phyloP scores from a whole-genome alignment of 805 yeast species.

The Lachancea fermentati region DNA sequence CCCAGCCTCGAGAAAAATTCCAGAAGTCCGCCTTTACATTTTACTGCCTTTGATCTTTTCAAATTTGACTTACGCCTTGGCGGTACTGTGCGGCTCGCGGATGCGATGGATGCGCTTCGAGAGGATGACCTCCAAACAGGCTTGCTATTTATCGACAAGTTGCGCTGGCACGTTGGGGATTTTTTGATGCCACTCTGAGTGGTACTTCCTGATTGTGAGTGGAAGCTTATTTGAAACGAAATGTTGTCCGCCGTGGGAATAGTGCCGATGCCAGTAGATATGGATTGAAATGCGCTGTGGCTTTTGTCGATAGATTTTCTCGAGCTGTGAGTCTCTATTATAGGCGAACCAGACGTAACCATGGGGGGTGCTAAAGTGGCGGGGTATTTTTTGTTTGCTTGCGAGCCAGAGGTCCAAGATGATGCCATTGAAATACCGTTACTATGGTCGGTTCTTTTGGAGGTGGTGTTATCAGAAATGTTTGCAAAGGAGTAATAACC shows the following conservation, averaged over 20 bases:
- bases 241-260: constrained; percentile 29
- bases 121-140: neutral
- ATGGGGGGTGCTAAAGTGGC: constrained; percentile 19
- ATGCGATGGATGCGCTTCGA: neutral
- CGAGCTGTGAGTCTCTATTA: too few relatives aligned
- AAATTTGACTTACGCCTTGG: constrained; percentile 19
- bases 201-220: neutral
- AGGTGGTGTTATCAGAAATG: constrained; percentile 34
- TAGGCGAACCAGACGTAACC: neutral
- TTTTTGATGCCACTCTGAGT: neutral
- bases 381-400: constrained; percentile 11
- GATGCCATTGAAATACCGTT: constrained; percentile 7
- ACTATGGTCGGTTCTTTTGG: constrained; percentile 6
- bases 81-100: neutral
- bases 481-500: constrained; percentile 35
- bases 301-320: constrained; percentile 17
- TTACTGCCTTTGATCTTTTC: constrained; percentile 34
- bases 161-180: neutral
- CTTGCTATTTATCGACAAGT: neutral
- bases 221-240: constrained; percentile 18
- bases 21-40: constrained; percentile 36
- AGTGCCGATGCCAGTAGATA: constrained; percentile 16
- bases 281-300: constrained; percentile 10
- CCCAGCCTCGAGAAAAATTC: constrained; percentile 28
- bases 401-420: constrained; percentile 10